Conservation (phyloP, 345 rosid species). For the Moricandia arvensis region DNA sequence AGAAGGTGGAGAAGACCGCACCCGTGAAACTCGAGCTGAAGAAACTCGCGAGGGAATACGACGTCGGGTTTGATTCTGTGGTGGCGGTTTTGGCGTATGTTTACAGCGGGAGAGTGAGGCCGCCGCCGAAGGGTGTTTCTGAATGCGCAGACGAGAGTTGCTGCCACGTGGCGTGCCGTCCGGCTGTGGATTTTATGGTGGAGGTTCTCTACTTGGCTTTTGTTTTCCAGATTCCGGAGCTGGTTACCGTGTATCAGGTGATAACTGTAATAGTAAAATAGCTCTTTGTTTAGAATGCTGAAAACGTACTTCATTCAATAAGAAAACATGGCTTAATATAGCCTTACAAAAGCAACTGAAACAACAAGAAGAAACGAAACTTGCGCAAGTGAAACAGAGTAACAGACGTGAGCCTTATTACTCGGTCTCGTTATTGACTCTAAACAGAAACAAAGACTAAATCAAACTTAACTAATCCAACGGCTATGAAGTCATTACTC, state of each 20-base stretch:
- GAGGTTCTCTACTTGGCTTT: constrained; percentile 73
- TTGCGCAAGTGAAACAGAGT: too few relatives aligned
- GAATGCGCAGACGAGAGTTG: constrained; percentile 75
- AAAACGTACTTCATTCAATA: too few relatives aligned
- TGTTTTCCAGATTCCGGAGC: constrained; percentile 57
- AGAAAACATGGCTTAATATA: too few relatives aligned
- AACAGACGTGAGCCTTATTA: too few relatives aligned
- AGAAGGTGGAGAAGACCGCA: constrained; percentile 33
- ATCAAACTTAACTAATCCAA: too few relatives aligned
- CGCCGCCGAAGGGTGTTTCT: constrained; percentile 51
- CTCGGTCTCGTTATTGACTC: too few relatives aligned
- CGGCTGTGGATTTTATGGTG: constrained; percentile 63
- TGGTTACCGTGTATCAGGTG: constrained; percentile 67
- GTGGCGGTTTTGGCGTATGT: constrained; percentile 60
- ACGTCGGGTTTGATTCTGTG: constrained; percentile 58
- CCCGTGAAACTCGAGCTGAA: constrained; percentile 49
- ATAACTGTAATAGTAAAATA: too few relatives aligned
- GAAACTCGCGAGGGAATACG: constrained; percentile 55
- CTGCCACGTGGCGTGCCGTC: constrained; percentile 69
- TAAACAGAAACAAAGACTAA: too few relatives aligned
- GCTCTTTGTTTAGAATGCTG: too few relatives aligned
- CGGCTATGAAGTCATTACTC: too few relatives aligned
- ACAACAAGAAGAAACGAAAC: too few relatives aligned
- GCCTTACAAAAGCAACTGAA: too few relatives aligned
- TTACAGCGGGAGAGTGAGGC: constrained; percentile 66